Base-by-base conservation (phyloP, 2,329 filamentous ascomycete species). In the Endoconidiophora laricicola region DNA sequence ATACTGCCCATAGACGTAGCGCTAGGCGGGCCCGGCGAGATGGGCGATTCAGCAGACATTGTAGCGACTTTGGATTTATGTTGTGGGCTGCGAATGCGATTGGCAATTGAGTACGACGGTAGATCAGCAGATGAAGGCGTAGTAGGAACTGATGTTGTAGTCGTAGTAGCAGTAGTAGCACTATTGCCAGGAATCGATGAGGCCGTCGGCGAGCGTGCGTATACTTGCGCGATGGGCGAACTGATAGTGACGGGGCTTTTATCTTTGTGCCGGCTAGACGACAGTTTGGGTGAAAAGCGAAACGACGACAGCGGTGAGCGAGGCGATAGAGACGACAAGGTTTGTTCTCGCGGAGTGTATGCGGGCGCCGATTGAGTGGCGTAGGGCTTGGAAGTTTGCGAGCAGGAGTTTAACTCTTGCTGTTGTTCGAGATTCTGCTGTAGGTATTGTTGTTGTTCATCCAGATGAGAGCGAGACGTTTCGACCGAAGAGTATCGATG, bases 271-370 rank as follows among this genome's bases (percentile, higher is more conserved):
- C 12, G 9, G 29, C 29, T 33, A 33, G 48, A 43, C 7, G 40
- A 37, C 6, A 50, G 48, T 20, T 46, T 63, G 55, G 66, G 63
- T 50, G 64, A 65, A 58, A 69, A 67, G 39, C 65, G 66, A 56
- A 71, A 69, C 54, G 68, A 68, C 50, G 68, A 67, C 50, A 61
- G 61, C 45, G 65, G 64, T 48, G 69, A 69, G 58, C 64, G 65
- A 52, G 68, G 66, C 53, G 69, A 48, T 36, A 42, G 44, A 44
- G 41, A 38, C 12, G 47, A 71, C 55, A 61, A 60, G 57, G 62
- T 62, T 54, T 68, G 65, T 57, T 63, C 65, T 56, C 63, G 61
- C 10, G 44, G 16, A 22, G 29, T 36, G 18, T 26, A 20, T 24
- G 42, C 33, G 20, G 52, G 49, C 18, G 46, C 42, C 41, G 12